Conservation (phyloP, 108 stramenopile species). For the Seminavis robusta region DNA sequence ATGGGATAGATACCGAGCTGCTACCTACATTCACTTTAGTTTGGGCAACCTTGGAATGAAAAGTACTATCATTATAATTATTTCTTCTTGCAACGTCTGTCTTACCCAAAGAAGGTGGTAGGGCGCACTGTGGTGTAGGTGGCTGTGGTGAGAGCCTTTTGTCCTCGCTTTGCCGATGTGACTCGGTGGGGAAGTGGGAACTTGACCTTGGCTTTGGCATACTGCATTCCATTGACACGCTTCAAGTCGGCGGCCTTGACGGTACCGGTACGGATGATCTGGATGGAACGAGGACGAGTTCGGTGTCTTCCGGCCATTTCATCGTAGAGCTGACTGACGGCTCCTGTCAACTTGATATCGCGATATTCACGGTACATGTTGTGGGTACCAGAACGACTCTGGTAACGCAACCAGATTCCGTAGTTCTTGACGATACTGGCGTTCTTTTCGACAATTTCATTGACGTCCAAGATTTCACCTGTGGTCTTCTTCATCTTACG, state of each 20-base stretch:
- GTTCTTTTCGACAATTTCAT: constrained; percentile 98
- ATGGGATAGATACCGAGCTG: too few relatives aligned
- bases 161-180: constrained; percentile 84
- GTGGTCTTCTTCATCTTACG: constrained; percentile 99
- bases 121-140: constrained; percentile 82
- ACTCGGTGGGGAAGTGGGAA: constrained; percentile 99
- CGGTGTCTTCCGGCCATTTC: constrained; percentile 99
- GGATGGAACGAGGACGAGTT: constrained; percentile 96
- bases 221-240: constrained; percentile 91
- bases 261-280: constrained; percentile 96
- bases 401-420: constrained; percentile 99
- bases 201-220: constrained; percentile 86
- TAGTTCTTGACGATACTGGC: constrained; percentile 97
- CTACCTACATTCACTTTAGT: too few relatives aligned
- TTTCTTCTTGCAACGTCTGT: too few relatives aligned
- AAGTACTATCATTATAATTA: too few relatives aligned
- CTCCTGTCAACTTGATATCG: constrained; percentile 92
- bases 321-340: constrained; percentile 97
- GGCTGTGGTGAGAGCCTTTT: constrained; percentile 72
- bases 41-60: too few relatives aligned
- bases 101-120: constrained; percentile 84
- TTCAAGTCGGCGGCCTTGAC: constrained; percentile 89
- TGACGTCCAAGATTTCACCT: constrained; percentile 97
- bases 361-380: constrained; percentile 99
- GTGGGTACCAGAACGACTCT: constrained; percentile 98